Evolutionary conservation across 2,329 filamentous ascomycete genomes (phyloP).

Genomic region (Arthroderma sp.): DNA sequence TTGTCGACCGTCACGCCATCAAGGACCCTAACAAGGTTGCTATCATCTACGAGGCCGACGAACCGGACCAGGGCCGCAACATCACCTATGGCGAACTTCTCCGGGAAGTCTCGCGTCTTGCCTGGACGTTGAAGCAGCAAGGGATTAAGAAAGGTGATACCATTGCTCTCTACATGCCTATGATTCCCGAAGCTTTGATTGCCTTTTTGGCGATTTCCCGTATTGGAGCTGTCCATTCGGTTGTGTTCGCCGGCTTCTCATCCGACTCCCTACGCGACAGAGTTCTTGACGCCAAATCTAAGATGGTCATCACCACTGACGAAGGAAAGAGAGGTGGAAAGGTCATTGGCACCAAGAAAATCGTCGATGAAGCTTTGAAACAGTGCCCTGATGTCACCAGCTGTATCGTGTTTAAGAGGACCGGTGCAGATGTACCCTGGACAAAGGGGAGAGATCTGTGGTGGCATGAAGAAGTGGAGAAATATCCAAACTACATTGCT

Average conservation of each 20-base stretch:
- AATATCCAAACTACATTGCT: slow-evolving; percentile 85
- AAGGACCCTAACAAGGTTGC: slow-evolving; percentile 85
- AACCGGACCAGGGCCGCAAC: slow-evolving; percentile 70
- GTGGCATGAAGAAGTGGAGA: slow-evolving; percentile 98
- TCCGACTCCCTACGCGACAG: slow-evolving; percentile 91
- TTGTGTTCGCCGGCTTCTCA: slow-evolving; percentile 95
- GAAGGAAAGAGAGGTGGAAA: slow-evolving; percentile 98
- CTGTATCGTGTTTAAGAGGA: slow-evolving; percentile 88
- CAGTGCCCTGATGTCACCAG: slow-evolving; percentile 80
- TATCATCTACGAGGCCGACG: slow-evolving; percentile 98
- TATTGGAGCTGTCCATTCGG: slow-evolving; percentile 92
- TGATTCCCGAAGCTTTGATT: slow-evolving; percentile 93
- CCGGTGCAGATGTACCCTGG: slow-evolving; percentile 83
- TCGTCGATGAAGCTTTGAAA: slow-evolving; percentile 93
- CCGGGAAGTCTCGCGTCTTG: slow-evolving; percentile 74
- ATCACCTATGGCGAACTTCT: slow-evolving; percentile 91
- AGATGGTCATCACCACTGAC: slow-evolving; percentile 91
- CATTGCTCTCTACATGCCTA: slow-evolving; percentile 91
- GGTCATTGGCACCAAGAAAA: slow-evolving; percentile 95
- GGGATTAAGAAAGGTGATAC: slow-evolving; percentile 96
- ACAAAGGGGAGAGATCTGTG: slow-evolving; percentile 79
- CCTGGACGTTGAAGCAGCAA: slow-evolving; percentile 84
- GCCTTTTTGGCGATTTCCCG: slow-evolving; percentile 82
- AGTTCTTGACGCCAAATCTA: slow-evolving; percentile 78
- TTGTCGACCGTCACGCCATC: slow-evolving; percentile 90